Conservation (phyloP, 352 stramenopile species). For the Phytopythium delawarense region DNA sequence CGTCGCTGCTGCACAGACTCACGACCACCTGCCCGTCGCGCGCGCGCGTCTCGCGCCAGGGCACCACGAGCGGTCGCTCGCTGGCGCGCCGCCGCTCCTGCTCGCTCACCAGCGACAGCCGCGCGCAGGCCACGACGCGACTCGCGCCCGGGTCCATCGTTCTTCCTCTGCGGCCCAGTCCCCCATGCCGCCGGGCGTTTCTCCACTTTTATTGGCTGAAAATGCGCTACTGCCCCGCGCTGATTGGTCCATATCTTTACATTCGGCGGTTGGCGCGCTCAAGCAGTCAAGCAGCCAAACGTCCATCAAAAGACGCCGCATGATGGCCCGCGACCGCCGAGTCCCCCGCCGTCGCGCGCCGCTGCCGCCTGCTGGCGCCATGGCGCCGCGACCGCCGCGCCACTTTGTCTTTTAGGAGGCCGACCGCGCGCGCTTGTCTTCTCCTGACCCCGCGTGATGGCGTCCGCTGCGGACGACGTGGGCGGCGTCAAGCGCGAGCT, state of each 20-base stretch:
- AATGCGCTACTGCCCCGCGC: neutral
- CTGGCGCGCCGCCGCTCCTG: constrained; percentile 77
- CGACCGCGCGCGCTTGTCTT: neutral
- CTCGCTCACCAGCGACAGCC: constrained; percentile 28
- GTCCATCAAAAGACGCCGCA: constrained; percentile 1
- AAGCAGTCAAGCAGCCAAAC: neutral
- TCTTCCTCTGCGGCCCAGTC: neutral
- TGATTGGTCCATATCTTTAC: constrained; percentile 11
- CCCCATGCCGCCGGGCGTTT: neutral
- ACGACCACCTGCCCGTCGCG: constrained; percentile 54
- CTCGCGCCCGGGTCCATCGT: constrained; percentile 25
- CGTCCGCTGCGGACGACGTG: neutral
- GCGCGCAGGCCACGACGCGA: constrained; percentile 30
- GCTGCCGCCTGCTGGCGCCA: neutral
- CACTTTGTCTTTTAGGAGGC: constrained; percentile 2
- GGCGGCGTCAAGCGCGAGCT: neutral
- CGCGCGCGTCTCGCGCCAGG: constrained; percentile 53
- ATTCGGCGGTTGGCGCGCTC: constrained; percentile 1
- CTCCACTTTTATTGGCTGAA: neutral
- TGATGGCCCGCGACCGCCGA: constrained; percentile 2
- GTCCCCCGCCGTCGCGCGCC: constrained; percentile 1
- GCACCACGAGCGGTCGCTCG: constrained; percentile 74
- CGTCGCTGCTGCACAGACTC: constrained; percentile 35
- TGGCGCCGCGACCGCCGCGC: neutral
- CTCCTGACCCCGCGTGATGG: neutral